Evolutionary conservation across 305 asterid genomes (phyloP).

Genomic region (Plantago lanceolata): DNA sequence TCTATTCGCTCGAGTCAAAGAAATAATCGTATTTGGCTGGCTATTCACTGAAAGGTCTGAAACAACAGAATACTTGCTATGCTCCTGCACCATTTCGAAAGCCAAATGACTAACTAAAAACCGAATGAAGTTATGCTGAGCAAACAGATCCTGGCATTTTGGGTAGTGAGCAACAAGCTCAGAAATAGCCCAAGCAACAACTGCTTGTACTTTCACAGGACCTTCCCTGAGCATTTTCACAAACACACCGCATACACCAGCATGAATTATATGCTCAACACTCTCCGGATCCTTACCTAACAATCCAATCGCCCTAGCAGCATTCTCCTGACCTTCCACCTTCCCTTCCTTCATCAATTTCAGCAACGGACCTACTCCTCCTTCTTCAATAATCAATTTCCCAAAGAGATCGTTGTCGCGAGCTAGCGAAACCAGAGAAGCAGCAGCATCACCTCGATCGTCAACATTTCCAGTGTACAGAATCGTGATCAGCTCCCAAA

Average conservation of each 20-base stretch:
- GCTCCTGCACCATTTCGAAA: constrained; percentile 45
- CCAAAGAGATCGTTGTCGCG: constrained; percentile 40
- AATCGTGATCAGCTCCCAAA: constrained; percentile 78
- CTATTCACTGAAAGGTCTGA: neutral
- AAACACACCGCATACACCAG: constrained; percentile 42
- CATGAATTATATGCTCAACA: constrained; percentile 45
- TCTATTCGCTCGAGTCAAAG: constrained; percentile 29
- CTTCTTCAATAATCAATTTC: constrained; percentile 50
- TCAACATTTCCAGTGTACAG: constrained; percentile 39
- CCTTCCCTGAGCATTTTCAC: constrained; percentile 42
- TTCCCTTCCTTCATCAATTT: constrained; percentile 45
- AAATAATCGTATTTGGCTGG: constrained; percentile 28
- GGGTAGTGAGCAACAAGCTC: constrained; percentile 45
- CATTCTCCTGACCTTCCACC: constrained; percentile 44
- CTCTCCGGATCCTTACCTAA: constrained; percentile 47
- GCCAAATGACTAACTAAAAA: constrained; percentile 44
- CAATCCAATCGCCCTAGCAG: constrained; percentile 47
- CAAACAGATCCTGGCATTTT: constrained; percentile 44
- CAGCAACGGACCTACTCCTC: constrained; percentile 43
- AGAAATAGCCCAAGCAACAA: constrained; percentile 49
- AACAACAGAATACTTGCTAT: constrained; percentile 39
- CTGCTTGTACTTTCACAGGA: constrained; percentile 45
- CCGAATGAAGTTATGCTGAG: constrained; percentile 35
- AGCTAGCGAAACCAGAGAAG: constrained; percentile 41
- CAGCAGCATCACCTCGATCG: constrained; percentile 45